These are phyloP conservation scores for Pyracantha coccinea DNA, from an alignment of 331 rosid species.

Conservation along the genomic window DNA sequence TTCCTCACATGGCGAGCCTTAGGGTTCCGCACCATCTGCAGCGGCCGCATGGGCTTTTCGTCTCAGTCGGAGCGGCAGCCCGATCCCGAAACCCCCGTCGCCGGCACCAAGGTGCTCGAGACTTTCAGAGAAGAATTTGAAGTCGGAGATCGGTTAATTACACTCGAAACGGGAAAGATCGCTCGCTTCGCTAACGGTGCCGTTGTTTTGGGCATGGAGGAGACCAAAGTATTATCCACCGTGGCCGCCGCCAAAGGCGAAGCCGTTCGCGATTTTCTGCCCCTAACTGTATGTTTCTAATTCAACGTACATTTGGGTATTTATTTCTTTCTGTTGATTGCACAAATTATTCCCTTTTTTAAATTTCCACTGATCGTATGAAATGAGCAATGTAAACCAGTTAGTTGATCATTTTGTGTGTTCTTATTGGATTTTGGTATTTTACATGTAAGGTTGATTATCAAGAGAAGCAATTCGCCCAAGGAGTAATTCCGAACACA, in stretches of 20 bases:
- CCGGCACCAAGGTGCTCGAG: constrained; percentile 49
- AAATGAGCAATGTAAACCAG: background rate
- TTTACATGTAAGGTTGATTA: constrained; percentile 66
- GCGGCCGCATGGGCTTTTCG: constrained; percentile 50
- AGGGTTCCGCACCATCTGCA: constrained; percentile 46
- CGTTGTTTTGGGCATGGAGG: constrained; percentile 60
- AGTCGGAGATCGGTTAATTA: constrained; percentile 54
- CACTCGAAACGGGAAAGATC: constrained; percentile 70
- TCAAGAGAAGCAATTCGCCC: constrained; percentile 91
- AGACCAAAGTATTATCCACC: constrained; percentile 68
- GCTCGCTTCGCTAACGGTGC: constrained; percentile 90
- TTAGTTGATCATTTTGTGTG: background rate
- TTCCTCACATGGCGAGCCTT: constrained; percentile 45
- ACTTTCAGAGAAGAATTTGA: constrained; percentile 70
- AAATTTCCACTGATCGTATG: background rate
- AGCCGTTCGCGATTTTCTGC: constrained; percentile 63
- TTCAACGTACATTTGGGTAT: background rate
- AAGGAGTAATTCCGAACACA: constrained; percentile 73
- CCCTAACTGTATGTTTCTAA: constrained; percentile 63
- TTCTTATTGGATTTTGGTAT: background rate
- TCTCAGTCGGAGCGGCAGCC: constrained; percentile 36
- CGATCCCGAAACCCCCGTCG: constrained; percentile 21
- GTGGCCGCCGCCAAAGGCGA: constrained; percentile 61
- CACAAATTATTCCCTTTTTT: background rate
- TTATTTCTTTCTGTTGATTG: background rate